Conservation (phyloP, 805 yeast species). For the Hyphopichia homilentoma region DNA sequence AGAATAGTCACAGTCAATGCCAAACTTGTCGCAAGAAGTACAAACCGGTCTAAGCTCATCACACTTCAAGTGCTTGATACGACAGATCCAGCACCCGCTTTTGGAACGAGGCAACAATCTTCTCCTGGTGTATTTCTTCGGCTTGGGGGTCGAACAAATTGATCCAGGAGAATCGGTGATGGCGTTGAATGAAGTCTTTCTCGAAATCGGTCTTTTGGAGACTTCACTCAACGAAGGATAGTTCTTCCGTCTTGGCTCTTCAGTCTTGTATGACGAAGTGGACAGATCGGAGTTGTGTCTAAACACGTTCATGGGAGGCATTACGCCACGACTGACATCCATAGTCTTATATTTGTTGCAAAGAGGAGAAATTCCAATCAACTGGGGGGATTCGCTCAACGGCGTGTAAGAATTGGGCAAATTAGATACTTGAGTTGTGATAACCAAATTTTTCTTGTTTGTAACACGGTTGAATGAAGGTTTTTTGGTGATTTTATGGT, state of each 20-base stretch:
- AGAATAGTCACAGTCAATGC: constrained; percentile 40
- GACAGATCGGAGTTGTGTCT: constrained; percentile 22
- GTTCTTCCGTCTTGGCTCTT: constrained; percentile 15
- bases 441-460: constrained; percentile 14
- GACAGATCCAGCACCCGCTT: constrained; percentile 45
- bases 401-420: constrained; percentile 5
- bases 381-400: constrained; percentile 8
- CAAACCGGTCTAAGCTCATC: constrained; percentile 39
- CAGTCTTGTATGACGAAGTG: constrained; percentile 8
- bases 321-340: constrained; percentile 9
- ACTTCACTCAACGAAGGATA: constrained; percentile 10
- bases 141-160: constrained; percentile 6
- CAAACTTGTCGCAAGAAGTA: constrained; percentile 33
- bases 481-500: constrained; percentile 13
- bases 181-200: constrained; percentile 4
- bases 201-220: constrained; percentile 5
- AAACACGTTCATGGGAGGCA: constrained; percentile 20
- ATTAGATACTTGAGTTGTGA: constrained; percentile 6
- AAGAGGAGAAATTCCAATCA: constrained; percentile 16
- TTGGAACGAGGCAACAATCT: constrained; percentile 39
- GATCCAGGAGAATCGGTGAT: constrained; percentile 4
- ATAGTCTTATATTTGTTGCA: constrained; percentile 17
- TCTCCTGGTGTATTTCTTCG: constrained; percentile 36
- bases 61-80: constrained; percentile 44
- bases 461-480: constrained; percentile 13